A percentile compares a stretch with the other conserved stretches of the same genome.
phyloP scores from a whole-genome alignment of 208 protist species.

The Crithidia bombi region DNA sequence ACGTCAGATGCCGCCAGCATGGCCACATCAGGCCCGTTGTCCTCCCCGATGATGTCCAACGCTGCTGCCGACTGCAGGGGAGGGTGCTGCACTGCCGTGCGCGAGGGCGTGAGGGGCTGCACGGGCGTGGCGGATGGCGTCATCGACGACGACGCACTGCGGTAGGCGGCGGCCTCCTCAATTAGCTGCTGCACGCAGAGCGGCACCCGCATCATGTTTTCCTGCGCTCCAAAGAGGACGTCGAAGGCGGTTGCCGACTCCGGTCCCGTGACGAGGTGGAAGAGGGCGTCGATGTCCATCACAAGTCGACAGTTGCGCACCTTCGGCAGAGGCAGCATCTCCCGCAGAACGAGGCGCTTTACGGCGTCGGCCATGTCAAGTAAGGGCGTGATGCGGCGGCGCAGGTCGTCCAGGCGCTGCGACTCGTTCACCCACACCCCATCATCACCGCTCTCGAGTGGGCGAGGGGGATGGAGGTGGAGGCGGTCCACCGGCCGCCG shows the following conservation, averaged over 20 bases:
- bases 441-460: neutral
- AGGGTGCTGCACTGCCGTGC: neutral
- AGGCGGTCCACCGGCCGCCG: neutral
- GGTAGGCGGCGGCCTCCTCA: conserved; percentile 38
- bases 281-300: conserved; percentile 69
- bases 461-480: neutral
- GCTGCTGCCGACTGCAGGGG: neutral
- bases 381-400: conserved; percentile 45
- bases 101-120: neutral
- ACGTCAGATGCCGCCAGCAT: conserved; percentile 42
- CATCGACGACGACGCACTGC: conserved; percentile 11
- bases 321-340: conserved; percentile 26
- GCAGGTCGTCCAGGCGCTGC: conserved; percentile 54
- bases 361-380: conserved; percentile 44
- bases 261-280: conserved; percentile 49
- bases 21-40: conserved; percentile 6
- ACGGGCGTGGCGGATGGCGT: conserved; percentile 4
- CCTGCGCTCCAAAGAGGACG: conserved; percentile 46
- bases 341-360: conserved; percentile 36
- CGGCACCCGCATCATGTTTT: conserved; percentile 86
- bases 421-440: conserved; percentile 31
- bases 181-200: conserved; percentile 52
- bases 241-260: conserved; percentile 49
- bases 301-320: conserved; percentile 53
- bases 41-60: neutral